These are phyloP conservation scores for Komagataella mondaviorum DNA, from an alignment of 805 yeast species.

Conservation along the genomic window DNA sequence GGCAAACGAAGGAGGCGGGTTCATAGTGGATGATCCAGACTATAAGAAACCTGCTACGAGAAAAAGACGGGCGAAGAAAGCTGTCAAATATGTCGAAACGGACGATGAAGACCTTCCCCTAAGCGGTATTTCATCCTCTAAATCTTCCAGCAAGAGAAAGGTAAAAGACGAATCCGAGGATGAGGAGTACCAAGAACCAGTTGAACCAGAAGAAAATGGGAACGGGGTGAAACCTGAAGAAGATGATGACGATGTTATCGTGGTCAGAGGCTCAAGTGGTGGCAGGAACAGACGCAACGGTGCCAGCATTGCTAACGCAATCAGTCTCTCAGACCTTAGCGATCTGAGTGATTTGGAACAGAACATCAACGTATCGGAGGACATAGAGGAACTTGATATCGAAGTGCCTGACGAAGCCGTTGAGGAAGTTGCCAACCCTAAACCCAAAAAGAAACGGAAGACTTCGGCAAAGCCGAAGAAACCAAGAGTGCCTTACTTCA, in stretches of 20 bases:
- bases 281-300: constrained; percentile 6
- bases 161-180: constrained; percentile 18
- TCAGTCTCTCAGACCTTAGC: constrained; percentile 6
- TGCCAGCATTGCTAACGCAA: constrained; percentile 7
- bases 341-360: not conserved
- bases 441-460: constrained; percentile 8
- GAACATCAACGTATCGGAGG: not conserved
- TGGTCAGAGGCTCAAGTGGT: constrained; percentile 9
- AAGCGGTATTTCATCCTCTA: constrained; percentile 11
- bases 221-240: constrained; percentile 6
- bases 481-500: constrained; percentile 54
- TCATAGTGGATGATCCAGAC: constrained; percentile 24
- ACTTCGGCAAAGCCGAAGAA: constrained; percentile 21
- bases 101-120: constrained; percentile 7
- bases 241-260: constrained; percentile 8
- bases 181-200: constrained; percentile 12
- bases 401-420: constrained; percentile 2
- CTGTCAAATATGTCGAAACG: constrained; percentile 1
- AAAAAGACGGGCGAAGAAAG: constrained; percentile 7
- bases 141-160: constrained; percentile 13
- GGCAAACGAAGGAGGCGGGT: constrained; percentile 20
- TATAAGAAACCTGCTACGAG: constrained; percentile 6
- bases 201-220: constrained; percentile 12
- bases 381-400: not conserved
- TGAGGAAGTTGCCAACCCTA: constrained; percentile 3